Base-by-base conservation (phyloP, 208 protist genomes). In the Wallacemonas sp. region DNA sequence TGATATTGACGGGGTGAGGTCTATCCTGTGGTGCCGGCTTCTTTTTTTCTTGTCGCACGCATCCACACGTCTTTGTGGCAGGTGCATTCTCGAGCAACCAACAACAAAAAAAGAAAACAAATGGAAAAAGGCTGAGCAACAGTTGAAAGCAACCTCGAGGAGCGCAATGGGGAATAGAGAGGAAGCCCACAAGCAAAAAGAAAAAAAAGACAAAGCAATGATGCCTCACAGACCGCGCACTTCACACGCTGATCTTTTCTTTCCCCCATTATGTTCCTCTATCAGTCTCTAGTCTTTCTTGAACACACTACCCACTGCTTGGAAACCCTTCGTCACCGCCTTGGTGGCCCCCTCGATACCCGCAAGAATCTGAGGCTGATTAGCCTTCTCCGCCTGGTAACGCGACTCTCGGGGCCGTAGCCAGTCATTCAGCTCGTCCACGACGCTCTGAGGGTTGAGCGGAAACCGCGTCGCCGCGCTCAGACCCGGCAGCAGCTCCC, bases 381-480 rank as follows among this genome's bases (percentile, higher is more conserved):
- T 77, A 0, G 76, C 82, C 68, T 63, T 71, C 17, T 83, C 81
- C 12, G 48, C 69, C 22, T 61, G 48, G 66, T 81, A 70, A 15
- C 73, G 73, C 32, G 65, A 48, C 71, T 95, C 87, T 19, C 74
- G 78, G 29, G 62, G 64, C 4, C 68, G 52, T 32, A 93, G 63
- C 75, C 82, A 92, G 26, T 61, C 62, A 10, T 71, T 45, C 41
- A 84, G 70, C 15, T 93, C 85, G 33, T 85, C 79, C 26, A 66
- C 80, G 34, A 83, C 69, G 24, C 62, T 76, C 22, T 63, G 45
- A 3, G 77, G 73, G 33, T 87, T 52, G 21, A 95, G 61, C 0
- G 86, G 90, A 46, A 95, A 93, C 15, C 83, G 90, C 53, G 82
- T 73, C 15, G 71, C 79, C 1, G 80, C 83, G 38, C 70, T 75